Evolutionary conservation across 1,284 basidiomycete genomes (phyloP), one percentile per base, ranked within the genome.

Genomic region (Grifola frondosa): DNA sequence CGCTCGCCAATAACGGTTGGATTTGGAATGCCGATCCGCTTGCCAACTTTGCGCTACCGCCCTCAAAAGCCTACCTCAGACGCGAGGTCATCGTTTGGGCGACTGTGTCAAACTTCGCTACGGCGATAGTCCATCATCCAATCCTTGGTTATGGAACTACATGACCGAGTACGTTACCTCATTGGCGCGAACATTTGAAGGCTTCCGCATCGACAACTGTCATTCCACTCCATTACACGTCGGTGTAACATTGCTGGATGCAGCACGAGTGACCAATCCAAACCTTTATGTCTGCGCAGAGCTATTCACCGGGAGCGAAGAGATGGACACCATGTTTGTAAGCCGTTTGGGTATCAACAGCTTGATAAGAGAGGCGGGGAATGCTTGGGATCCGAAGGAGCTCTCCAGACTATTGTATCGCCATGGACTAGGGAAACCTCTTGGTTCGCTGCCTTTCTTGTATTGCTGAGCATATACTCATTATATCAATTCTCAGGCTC

Each of bases 21-120:
- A 96, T 99, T 57, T 99, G 96, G 96, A 76, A 88, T 46, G 95
- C 96, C 2, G 87, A 99, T 64, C 96, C 96, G 0, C 76, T 99
- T 16, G 77, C 84, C 52, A 97, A 98, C 70, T 99, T 99, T 69
- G 96, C 95, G 8, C 80, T 91, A n/a, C 80, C 81, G 36, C 88
- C 90, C 1, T 98, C 95, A n/a, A 96, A 96, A 63, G 89, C 94
- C 1, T 99, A 99, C 65, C 77, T 98, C 35, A 85, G 93, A 22
- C 87, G 96, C 39, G 92, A 97, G 66, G 91, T 99, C 37, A 98
- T 99, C 55, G 91, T 88, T 15, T 99, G 96, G 96, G 86, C 30
- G 97, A 99, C 66, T 98, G 96, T 62, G 96, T 98, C 61, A 99
- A 99, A 66, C 80, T 98, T 33, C 88, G 95, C 30, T 99, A 97